A percentile compares a stretch with the other conserved stretches of the same genome.
These are phyloP conservation scores for Leucoagaricus sp. DNA, from an alignment of 1,284 basidiomycete species.

Conservation along the genomic window DNA sequence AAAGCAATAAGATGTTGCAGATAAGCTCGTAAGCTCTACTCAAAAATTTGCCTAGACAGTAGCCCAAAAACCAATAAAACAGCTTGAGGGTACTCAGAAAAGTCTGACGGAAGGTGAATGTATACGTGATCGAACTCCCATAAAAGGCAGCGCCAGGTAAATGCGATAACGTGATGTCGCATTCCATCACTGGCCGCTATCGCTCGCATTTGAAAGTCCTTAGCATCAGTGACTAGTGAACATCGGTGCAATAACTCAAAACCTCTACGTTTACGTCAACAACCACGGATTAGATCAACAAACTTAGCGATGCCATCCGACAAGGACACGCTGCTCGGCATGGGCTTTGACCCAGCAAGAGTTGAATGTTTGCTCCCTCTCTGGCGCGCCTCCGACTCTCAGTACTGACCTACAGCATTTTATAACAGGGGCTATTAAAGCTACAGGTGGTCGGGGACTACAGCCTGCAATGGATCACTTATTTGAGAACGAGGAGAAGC, in stretches of 20 bases:
- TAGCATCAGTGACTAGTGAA: not conserved
- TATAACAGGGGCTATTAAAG: slow-evolving; percentile 78
- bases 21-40: too few relatives aligned
- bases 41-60: too few relatives aligned
- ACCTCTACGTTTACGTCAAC: not conserved
- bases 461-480: slow-evolving; percentile 91
- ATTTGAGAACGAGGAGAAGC: slow-evolving; percentile 73
- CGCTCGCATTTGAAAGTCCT: not conserved
- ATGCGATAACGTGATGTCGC: slow-evolving; percentile 8
- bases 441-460: slow-evolving; percentile 76
- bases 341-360: slow-evolving; percentile 85
- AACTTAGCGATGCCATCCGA: slow-evolving; percentile 58
- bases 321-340: slow-evolving; percentile 77
- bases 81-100: not conserved
- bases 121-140: not conserved
- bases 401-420: slow-evolving; percentile 12
- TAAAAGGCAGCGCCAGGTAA: slow-evolving; percentile 5
- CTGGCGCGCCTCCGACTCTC: slow-evolving; percentile 1
- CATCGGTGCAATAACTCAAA: not conserved
- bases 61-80: not conserved
- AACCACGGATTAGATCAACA: too few relatives aligned
- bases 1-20: too few relatives aligned
- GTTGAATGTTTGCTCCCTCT: slow-evolving; percentile 69
- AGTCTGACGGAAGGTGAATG: not conserved
- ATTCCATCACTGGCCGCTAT: not conserved